Conservation (phyloP, 2,329 filamentous ascomycete genomes). For the Phialocephala sp. region DNA sequence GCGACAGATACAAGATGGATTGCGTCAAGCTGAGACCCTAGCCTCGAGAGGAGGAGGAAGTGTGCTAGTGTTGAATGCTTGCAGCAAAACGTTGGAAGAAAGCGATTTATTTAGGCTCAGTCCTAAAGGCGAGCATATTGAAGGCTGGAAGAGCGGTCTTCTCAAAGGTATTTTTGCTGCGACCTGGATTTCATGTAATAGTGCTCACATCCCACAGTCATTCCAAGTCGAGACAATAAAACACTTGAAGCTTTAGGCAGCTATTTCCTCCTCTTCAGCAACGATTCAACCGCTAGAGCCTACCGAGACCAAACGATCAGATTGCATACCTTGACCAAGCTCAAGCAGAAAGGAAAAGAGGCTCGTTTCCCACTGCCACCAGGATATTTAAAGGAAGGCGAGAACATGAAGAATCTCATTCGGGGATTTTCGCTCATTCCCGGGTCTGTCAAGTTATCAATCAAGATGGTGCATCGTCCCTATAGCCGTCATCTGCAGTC, state of each 20-base stretch:
- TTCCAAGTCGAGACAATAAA: slow-evolving; percentile 67
- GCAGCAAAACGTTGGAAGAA: slow-evolving; percentile 64
- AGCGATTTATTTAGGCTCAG: slow-evolving; percentile 75
- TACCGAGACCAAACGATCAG: slow-evolving; percentile 63
- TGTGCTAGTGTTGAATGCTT: slow-evolving; percentile 61
- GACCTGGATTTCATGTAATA: neutral
- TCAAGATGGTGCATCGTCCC: slow-evolving; percentile 45
- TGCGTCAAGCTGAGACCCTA: slow-evolving; percentile 1
- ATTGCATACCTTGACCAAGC: slow-evolving; percentile 54
- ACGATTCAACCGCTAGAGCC: slow-evolving; percentile 59
- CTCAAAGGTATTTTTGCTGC: slow-evolving; percentile 52
- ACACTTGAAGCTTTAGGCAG: slow-evolving; percentile 67
- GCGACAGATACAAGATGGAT: neutral
- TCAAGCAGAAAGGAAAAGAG: slow-evolving; percentile 18
- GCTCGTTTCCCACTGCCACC: slow-evolving; percentile 47
- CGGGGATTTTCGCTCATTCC: slow-evolving; percentile 57
- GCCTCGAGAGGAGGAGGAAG: slow-evolving; percentile 6
- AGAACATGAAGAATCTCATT: slow-evolving; percentile 53
- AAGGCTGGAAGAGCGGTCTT: slow-evolving; percentile 70
- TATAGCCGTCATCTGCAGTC: slow-evolving; percentile 41
- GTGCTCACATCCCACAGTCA: slow-evolving; percentile 39
- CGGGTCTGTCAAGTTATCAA: slow-evolving; percentile 43
- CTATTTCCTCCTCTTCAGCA: slow-evolving; percentile 74
- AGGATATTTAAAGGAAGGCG: slow-evolving; percentile 51
- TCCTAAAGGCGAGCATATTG: slow-evolving; percentile 65